Evolutionary conservation across 768 basidiomycete genomes (phyloP), one percentile per base, ranked within the genome.

Genomic region (Agaricus subrufescens): DNA sequence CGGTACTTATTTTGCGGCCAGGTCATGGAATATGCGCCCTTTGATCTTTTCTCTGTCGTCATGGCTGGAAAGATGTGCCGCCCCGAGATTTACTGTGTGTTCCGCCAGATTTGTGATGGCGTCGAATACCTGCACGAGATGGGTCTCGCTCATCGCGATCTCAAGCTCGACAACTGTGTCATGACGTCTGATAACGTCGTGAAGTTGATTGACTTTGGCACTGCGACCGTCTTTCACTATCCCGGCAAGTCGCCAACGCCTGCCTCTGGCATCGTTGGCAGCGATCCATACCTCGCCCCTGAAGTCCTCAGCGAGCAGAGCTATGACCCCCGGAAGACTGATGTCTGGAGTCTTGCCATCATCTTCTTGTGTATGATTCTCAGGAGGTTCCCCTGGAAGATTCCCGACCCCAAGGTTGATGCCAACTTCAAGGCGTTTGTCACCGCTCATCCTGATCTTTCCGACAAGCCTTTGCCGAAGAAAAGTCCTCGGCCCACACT

Each of bases 1-100:
- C 38, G 59, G 27, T 61, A 64, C 39, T 43, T 2, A 56, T 45
- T 44, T 19, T 15, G 23, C 30, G 37, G 12, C 19, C 67, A 98
- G 95, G 89, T 98, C 75, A 99, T 99, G 97, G 96, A 98, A 72
- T 98, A 97, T 65, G 97, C 97, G 2, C 97, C 97, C 15, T 97
- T 86, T 67, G 97, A 99, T 73, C 86, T 99, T 55, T 99, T 99
- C 75, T 92, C 90, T 58, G 95, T 98, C 66, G 97, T 99, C 79
- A 99, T 99, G 97, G 94, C 95, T 14, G 91, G 93, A 61, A 97
- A 94, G 75, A 99, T 99, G 97, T 84, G 87, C 58, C 89, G 97
- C 25, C 94, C 95, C 50, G 96, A 99, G 72, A 94, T 98, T 53
- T 98, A 97, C 75, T 99, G 97, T 69, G 94, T 98, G 61, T 98